Evolutionary conservation across 345 rosid species (phyloP).

Genomic region (Citrus cavaleriei): DNA sequence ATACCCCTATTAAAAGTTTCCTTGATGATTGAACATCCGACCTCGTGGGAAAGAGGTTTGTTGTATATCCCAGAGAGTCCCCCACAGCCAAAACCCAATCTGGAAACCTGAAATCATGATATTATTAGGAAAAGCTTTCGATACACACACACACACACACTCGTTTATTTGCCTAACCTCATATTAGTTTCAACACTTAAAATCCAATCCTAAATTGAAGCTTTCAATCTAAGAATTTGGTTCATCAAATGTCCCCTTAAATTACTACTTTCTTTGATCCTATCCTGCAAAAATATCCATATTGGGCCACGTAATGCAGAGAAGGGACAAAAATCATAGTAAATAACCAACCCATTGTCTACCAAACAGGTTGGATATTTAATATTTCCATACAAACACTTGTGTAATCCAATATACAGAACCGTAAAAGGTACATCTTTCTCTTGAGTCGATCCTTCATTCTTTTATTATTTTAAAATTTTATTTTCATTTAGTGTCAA

Average conservation of each 20-base stretch:
- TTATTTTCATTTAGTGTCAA: not conserved
- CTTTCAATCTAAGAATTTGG: no score
- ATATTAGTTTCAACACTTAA: not conserved
- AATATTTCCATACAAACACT: no score
- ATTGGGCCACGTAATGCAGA: no score
- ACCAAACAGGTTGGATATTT: no score
- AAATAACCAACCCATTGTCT: no score
- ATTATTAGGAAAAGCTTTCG: not conserved
- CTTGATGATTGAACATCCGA: slow-evolving; percentile 33
- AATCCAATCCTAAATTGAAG: not conserved
- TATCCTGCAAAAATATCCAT: no score
- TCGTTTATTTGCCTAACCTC: not conserved
- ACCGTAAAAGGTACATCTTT: not conserved
- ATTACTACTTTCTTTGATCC: no score
- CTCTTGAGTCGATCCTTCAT: not conserved
- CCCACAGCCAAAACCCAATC: slow-evolving; percentile 49
- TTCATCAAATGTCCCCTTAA: no score
- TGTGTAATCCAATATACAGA: not conserved
- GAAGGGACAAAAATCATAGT: no score
- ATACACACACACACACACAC: no score
- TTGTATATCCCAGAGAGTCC: slow-evolving; percentile 40
- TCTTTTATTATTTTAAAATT: no score
- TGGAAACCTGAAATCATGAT: slow-evolving; percentile 29
- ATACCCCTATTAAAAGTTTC: slow-evolving; percentile 41
- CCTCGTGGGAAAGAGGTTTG: slow-evolving; percentile 46